Base-by-base conservation (phyloP, 1,284 basidiomycete genomes). In the Ustilago esculenta region DNA sequence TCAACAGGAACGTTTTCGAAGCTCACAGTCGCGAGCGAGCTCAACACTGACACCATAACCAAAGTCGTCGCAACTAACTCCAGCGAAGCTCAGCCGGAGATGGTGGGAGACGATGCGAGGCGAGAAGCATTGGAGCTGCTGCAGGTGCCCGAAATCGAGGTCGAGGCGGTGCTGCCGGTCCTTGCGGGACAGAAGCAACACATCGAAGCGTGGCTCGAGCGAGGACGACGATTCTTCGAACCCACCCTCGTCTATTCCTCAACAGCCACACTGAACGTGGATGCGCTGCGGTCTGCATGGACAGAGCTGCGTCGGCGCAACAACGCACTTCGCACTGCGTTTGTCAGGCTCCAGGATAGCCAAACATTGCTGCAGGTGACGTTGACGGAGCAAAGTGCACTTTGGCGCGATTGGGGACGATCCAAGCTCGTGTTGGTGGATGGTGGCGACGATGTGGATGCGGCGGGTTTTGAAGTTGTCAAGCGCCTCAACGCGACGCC, bases 141-240 rank as follows among this genome's bases (percentile, higher is more conserved):
- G n/a, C n/a, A n/a, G n/a, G n/a, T n/a, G n/a, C n/a, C n/a, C n/a
- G n/a, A n/a, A n/a, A n/a, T n/a, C n/a, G n/a, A n/a, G n/a, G n/a
- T n/a, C n/a, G n/a, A n/a, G n/a, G n/a, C n/a, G n/a, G 40, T 48
- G 18, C 25, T 56, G 12, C 53, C 53, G 5, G 24, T 42, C 9
- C 27, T 56, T 45, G 15, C 53, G 3, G 53, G 53, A 11, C 53
- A 56, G 14, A 43, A 42, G 39, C 53, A 56, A 17, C 45, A 56
- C 33, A 56, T 56, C 14, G 40, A 37, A 9, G 21, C 39, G 9
- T 56, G 53, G 53, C 25, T 56, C 39, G 33, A 49, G 21, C 39
- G 46, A 5, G 53, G 53, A 30, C 45, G 44, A 44, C 34, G 53
- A 36, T 56, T 56, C 41, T 4, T 56, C 25, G 53, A 56, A 33